Base-by-base conservation (phyloP, 768 basidiomycete species). In the Dacryopinax spathularia region DNA sequence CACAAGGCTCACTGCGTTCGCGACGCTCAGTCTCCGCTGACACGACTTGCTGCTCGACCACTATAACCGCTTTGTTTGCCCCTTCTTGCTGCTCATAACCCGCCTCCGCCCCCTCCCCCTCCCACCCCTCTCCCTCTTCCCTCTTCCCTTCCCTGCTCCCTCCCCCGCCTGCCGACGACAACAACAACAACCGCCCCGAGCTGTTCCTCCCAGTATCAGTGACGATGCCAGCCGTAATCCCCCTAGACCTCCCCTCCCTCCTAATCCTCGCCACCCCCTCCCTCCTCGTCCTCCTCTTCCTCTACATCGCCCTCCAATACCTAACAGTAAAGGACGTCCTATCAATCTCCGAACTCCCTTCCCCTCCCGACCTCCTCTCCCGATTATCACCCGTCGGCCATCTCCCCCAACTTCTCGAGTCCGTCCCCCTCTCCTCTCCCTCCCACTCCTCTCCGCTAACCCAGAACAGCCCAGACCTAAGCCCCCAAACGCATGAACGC, bases 401-500 rank as follows among this genome's bases (percentile, higher is more conserved):
- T 18, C 25, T 56, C 15, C 48, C 48, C 25, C 48, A 56, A 18
- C 25, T 56, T 9, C 48, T 56, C 25, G 48, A 56, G 48, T 56
- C 25, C 48, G 48, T 31, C 48, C 36, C 10, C 25, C 43, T 22
- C 43, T 7, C 7, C 7, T 29, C 10, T 5, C 20, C 5, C 12
- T 29, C 29, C 18, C 5, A 9, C 48, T 4, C 25, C 48, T 5
- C 25, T 5, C 22, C 25, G 5, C 48, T 56, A 29, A 56, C 20
- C 7, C 18, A 6, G 16, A 31, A 65, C 61, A 81, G 81, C 62
- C 78, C 82, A 7, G 70, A 79, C 65, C 61, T 88, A 86, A 69
- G 89, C 89, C 2, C 79, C 86, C 64, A 84, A 65, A 88, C 78
- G n/a, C 64, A 76, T 77, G 36, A 84, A 31, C 13, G 13, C 48